Evolutionary conservation across 2,329 filamentous ascomycete species (phyloP).

Genomic region (Nemania sp.): DNA sequence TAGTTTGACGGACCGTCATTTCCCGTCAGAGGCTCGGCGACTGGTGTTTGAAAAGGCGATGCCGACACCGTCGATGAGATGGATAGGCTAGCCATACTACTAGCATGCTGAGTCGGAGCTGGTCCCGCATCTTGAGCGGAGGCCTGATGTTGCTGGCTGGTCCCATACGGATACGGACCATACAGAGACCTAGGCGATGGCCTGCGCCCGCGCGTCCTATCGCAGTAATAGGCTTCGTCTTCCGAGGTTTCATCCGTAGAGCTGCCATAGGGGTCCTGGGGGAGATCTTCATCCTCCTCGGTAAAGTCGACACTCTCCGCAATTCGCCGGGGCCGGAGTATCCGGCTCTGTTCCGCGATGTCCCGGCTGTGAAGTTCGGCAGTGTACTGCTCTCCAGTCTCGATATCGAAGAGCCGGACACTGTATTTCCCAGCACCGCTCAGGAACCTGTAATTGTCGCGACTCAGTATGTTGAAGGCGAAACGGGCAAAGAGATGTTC

Average conservation of each 20-base stretch:
- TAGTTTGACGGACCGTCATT: background rate
- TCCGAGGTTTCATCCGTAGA: background rate
- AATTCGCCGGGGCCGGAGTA: constrained; percentile 19
- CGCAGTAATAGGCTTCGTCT: background rate
- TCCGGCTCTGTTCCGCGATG: background rate
- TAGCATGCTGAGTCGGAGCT: background rate
- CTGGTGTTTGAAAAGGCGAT: background rate
- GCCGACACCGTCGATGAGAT: background rate
- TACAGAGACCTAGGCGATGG: background rate
- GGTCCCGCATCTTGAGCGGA: background rate
- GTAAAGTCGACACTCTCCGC: background rate
- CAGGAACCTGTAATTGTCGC: constrained; percentile 6
- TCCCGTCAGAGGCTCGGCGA: background rate
- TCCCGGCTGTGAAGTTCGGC: background rate
- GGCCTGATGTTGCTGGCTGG: background rate
- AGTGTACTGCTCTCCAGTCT: background rate
- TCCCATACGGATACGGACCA: background rate
- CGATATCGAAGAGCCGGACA: background rate
- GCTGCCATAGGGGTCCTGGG: background rate
- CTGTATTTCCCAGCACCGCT: background rate
- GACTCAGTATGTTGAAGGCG: constrained; percentile 4
- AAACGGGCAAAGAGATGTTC: constrained; percentile 15
- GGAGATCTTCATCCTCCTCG: background rate
- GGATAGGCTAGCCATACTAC: background rate
- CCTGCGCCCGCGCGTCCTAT: background rate